Base-by-base conservation (phyloP, 2,329 filamentous ascomycete species). In the Xylariaceae sp. region DNA sequence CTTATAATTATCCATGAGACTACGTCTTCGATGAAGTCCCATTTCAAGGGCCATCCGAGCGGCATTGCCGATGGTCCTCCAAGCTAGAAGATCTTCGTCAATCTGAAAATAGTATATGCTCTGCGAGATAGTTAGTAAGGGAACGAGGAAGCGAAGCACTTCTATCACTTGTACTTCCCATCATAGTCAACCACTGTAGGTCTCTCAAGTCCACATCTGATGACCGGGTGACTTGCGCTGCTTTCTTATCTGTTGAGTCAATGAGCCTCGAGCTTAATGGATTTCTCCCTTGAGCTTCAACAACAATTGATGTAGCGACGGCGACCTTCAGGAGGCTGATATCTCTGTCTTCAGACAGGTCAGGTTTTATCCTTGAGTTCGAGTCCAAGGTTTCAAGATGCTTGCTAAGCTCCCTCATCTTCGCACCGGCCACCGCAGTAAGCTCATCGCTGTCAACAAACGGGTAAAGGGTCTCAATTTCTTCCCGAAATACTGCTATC, bases 1-100 rank as follows among this genome's bases (percentile, higher is more conserved):
- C 23, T 46, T 37, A 14, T 53, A 53, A 7, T 53, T 53, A 46
- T 53, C 50, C 50, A 40, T 33, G 11, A 53, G 41, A 6, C 50
- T 53, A 17, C 50, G 50, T 45, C 50, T 33, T 26, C 50, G 50
- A 33, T 53, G 50, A 14, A 53, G 50, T 28, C 50, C 41, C 50
- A 53, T 53, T 31, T 53, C 50, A 9, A 53, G 41, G 19, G 50
- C 34, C 50, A 53, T 53, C 3, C 50, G 41, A 40, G 50, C 50
- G 8, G 50, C 50, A 19, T 53, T 45, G 5, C 50, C 50, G 3
- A 53, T 44, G 19, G 41, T 53, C 26, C 50, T 53, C 50, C 41
- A 53, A 14, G 50, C 50, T 6, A 53, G 24, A 39, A 46, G 50
- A 33, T 53, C 50, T 24, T 53, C 24, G 6, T 40, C 34, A 14